Evolutionary conservation across 2,329 filamentous ascomycete species (phyloP).

Genomic region (Claviceps purpurea): DNA sequence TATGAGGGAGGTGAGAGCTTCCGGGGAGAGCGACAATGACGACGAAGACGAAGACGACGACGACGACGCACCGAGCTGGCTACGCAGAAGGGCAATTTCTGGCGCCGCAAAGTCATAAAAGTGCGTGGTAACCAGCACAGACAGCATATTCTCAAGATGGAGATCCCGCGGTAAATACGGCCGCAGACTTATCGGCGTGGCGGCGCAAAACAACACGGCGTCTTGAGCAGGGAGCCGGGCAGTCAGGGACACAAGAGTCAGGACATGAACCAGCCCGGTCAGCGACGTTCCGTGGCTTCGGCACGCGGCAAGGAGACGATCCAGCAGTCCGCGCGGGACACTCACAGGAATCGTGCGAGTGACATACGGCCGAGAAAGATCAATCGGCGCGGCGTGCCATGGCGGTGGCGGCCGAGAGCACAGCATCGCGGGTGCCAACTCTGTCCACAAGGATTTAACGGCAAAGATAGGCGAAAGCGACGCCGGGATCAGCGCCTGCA

Average conservation of each 20-base stretch:
- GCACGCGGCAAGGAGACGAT: constrained; percentile 24
- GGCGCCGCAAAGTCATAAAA: constrained; percentile 17
- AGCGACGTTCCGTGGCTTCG: constrained; percentile 29
- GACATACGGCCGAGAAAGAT: constrained; percentile 20
- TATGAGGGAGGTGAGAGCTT: constrained; percentile 17
- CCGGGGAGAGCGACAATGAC: neutral
- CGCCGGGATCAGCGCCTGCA: constrained; percentile 24
- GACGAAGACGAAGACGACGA: neutral
- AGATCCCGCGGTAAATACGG: constrained; percentile 21
- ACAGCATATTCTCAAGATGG: constrained; percentile 16
- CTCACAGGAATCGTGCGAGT: constrained; percentile 25
- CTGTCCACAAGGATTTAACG: constrained; percentile 24
- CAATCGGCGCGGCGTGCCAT: constrained; percentile 27
- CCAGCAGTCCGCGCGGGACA: constrained; percentile 16
- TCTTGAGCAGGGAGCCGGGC: constrained; percentile 19
- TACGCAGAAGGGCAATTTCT: constrained; percentile 13
- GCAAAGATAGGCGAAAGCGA: constrained; percentile 26
- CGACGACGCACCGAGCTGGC: neutral
- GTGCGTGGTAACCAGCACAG: constrained; percentile 26
- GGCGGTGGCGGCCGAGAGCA: constrained; percentile 12
- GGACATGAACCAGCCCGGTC: constrained; percentile 34
- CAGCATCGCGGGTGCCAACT: constrained; percentile 27
- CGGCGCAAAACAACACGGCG: constrained; percentile 21
- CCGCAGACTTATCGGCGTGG: constrained; percentile 32
- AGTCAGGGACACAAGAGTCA: constrained; percentile 29